Evolutionary conservation across 2,329 filamentous ascomycete species (phyloP), one percentile per base, ranked within the genome.

Genomic region (Lachnellula cervina): DNA sequence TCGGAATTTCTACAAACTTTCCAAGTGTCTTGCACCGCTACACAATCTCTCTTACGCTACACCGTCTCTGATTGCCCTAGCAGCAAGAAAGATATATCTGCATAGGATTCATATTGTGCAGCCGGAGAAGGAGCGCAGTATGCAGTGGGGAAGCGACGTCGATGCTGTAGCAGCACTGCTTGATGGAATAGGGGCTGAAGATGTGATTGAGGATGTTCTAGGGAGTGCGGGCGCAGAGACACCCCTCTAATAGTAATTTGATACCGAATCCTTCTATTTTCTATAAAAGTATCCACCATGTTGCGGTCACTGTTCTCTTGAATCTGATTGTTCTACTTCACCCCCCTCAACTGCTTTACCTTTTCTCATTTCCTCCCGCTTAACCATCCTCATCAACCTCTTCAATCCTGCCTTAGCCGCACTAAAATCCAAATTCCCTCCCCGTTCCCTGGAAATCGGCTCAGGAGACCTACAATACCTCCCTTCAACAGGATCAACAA

Each of bases 101-200:
- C 94, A 99, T 73, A 86, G 91, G 8, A 84, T 99, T 34, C 72
- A 81, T 14, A 80, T 97, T 54, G 83, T 87, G 0, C 72, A 74
- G 1, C 80, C 89, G 1, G 80, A 83, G 59, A 82, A 84, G 55
- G 94, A 97, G 74, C 80, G 91, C 48, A 97, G 91, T 69, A 80
- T 96, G 76, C 90, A 96, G 70, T 99, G 95, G 84, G 94, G 94
- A 0, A 97, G 93, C 70, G 84, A 88, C 52, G 63, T 87, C 0
- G 77, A 80, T 32, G 88, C 88, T 4, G 82, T 97, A 1, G 77
- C 81, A 60, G 77, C 80, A 16, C 63, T 91, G 49, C 72, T 97
- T 2, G 82, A 87, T 34, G 81, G 75, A 5, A 69, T 86, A 9
- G 78, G 79, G 0, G 77, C 82, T 0, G 83, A 86, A 61, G 80